Evolutionary conservation across 148 eudicot genomes (phyloP), one percentile per base, ranked within the genome.

Genomic region (Fagopyrum homotropicum): DNA sequence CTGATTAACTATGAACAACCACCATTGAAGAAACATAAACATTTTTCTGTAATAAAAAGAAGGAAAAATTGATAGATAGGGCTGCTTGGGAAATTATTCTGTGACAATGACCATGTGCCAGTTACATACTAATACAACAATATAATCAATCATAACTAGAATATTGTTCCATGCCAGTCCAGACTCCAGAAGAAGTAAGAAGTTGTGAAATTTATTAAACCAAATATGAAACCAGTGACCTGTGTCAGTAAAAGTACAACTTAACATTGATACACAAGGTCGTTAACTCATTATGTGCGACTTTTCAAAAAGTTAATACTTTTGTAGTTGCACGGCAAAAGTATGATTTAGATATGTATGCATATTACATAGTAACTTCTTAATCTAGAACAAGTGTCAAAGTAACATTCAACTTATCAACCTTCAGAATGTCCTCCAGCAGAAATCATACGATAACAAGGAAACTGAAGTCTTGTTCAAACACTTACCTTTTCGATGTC

Each of bases 401-500:
- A 61, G 68, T 29, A 26, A 26, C 43, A 11, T 29, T 61, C 44
- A 61, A 61, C 11, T 61, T 29, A 15, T 61, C 68, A 29, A 12
- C 68, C 68, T 61, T 29, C 68, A 61, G 15, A 61, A 61, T 61
- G 43, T 9, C 68, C 14, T 61, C 66, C 66, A 59, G 66, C 66
- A 59, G 40, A 2, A 59, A 59, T 59, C 68, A 61, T 61, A 61
- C 68, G 30, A 26, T 61, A 9, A 61, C 11, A 26, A 40, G 71
- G 46, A 35, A 40, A 14, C 47, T 40, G 47, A 40, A 0, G 17
- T 40, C 47, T 40, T 11, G 17, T 40, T 66, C 8, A 29, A 26
- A 16, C 35, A 16, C 9, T 47, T 64, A 95, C 98, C 93, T 89
- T 81, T 82, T 90, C 93, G 69, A 90, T 84, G 73, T 95, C 98